Conservation (phyloP, 208 protist genomes). For the Trichomonas gallinae region DNA sequence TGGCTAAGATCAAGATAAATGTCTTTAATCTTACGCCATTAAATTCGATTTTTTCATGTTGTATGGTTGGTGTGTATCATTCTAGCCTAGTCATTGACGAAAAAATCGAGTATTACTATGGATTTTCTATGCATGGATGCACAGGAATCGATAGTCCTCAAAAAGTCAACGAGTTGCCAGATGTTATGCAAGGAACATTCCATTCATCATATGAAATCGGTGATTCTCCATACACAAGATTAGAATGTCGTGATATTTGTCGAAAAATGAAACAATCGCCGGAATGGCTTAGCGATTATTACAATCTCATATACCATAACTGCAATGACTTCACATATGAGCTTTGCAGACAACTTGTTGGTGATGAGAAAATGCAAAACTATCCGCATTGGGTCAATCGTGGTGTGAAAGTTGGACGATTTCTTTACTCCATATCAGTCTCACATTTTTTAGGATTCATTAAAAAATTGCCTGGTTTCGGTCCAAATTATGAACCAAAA, state of each 20-base stretch:
- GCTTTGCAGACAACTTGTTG: background rate
- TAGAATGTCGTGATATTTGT: background rate
- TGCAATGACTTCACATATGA: background rate
- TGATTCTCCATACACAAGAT: background rate
- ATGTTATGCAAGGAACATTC: background rate
- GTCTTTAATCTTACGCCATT: background rate
- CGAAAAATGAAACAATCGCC: background rate
- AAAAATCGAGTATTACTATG: background rate
- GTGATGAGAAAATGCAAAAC: background rate
- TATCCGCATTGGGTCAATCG: background rate
- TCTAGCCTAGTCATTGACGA: background rate
- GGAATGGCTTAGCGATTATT: background rate
- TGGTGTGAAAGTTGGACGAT: background rate
- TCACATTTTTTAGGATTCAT: background rate
- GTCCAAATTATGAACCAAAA: background rate
- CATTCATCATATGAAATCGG: background rate
- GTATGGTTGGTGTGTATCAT: background rate
- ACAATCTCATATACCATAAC: background rate
- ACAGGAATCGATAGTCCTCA: conserved; percentile 4
- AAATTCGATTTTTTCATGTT: background rate
- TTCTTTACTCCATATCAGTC: background rate
- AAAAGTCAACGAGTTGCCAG: background rate
- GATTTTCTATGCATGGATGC: background rate
- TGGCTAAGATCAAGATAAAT: background rate
- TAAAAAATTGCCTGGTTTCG: background rate